phyloP scores from a whole-genome alignment of 768 basidiomycete species.

The Pisolithus albus region DNA sequence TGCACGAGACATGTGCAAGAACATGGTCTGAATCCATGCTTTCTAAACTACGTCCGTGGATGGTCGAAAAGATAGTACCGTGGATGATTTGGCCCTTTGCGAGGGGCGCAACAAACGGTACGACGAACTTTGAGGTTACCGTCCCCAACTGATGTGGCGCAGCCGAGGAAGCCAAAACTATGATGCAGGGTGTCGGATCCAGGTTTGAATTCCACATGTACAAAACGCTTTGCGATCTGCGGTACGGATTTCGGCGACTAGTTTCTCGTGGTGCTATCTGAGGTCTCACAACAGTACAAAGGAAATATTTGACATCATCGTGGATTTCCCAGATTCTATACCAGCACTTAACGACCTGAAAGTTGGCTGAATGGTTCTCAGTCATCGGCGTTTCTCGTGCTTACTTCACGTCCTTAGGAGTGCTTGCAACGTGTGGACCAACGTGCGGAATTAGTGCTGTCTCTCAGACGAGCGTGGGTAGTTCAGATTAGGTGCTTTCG shows the following conservation, averaged over 20 bases:
- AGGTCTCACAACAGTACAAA: conserved; percentile 38
- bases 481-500: not conserved
- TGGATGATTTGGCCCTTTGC: conserved; percentile 86
- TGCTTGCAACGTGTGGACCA: conserved; percentile 78
- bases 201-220: conserved; percentile 91
- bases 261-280: not conserved
- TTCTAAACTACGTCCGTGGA: conserved; percentile 61
- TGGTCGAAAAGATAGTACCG: conserved; percentile 69
- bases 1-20: conserved; percentile 56
- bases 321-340: conserved; percentile 85
- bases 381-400: not conserved
- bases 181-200: conserved; percentile 72
- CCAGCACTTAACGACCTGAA: conserved; percentile 82
- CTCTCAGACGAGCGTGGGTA: conserved; percentile 69
- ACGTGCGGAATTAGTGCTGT: conserved; percentile 65
- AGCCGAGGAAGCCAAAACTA: conserved; percentile 65
- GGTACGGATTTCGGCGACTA: conserved; percentile 43
- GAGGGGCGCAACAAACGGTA: conserved; percentile 52
- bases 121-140: conserved; percentile 3
- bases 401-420: conserved; percentile 38
- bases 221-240: conserved; percentile 80
- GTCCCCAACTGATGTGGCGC: conserved; percentile 2
- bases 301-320: conserved; percentile 95
- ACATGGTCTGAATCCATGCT: conserved; percentile 68
- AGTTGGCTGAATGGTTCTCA: conserved; percentile 32